Conservation (phyloP, 495 filamentous ascomycete species). For the Corynascus novoguineensis region DNA sequence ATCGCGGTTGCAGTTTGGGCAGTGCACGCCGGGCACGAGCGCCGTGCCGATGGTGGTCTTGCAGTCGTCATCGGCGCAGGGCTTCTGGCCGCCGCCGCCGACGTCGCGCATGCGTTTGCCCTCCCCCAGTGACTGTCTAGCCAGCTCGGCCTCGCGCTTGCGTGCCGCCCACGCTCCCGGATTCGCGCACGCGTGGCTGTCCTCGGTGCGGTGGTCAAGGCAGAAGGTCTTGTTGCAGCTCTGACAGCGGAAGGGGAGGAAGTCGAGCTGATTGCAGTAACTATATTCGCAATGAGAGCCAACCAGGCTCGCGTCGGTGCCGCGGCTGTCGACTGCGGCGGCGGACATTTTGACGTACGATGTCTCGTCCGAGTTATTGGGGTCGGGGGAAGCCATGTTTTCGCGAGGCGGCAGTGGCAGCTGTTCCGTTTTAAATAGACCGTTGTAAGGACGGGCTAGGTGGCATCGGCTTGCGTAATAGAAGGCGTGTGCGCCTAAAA, state of each 20-base stretch:
- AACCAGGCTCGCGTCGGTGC: constrained; percentile 74
- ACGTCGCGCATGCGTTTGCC: constrained; percentile 40
- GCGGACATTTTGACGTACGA: constrained; percentile 46
- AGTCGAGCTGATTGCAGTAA: constrained; percentile 92
- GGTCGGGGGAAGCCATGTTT: constrained; percentile 39
- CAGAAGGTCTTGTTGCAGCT: constrained; percentile 82
- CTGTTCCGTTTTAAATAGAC: constrained; percentile 11
- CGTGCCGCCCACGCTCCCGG: constrained; percentile 82
- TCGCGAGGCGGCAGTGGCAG: constrained; percentile 6
- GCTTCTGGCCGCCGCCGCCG: constrained; percentile 38
- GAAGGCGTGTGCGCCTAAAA: too few species aligned
- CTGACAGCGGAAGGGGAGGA: constrained; percentile 92
- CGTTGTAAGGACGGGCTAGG: background rate
- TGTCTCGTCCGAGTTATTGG: constrained; percentile 36
- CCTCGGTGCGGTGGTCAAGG: constrained; percentile 89
- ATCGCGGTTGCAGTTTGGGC: constrained; percentile 68
- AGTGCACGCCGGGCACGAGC: constrained; percentile 73
- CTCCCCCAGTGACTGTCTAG: constrained; percentile 41
- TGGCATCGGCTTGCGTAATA: constrained; percentile 2
- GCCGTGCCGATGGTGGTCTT: constrained; percentile 81
- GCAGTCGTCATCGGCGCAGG: constrained; percentile 68
- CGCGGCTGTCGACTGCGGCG: constrained; percentile 58
- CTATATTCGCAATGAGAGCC: constrained; percentile 86
- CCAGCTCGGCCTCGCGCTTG: constrained; percentile 51
- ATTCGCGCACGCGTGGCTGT: constrained; percentile 70